phyloP scores from a whole-genome alignment of 1,284 basidiomycete species.

The Farysia itapuensis region DNA sequence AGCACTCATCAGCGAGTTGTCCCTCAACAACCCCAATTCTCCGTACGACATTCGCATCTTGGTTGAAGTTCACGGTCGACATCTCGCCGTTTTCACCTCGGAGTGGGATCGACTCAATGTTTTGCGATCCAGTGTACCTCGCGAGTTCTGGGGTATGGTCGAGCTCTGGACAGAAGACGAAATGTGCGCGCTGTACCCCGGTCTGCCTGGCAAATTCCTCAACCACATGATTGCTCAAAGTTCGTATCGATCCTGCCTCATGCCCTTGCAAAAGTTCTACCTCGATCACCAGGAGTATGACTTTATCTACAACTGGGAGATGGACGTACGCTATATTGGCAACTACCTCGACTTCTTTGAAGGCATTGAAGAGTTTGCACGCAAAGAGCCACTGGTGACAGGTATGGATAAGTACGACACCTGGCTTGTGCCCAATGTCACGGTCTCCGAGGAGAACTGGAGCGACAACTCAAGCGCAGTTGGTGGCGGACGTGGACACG shows the following conservation, averaged over 20 bases:
- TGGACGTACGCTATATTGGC: slow-evolving; percentile 59
- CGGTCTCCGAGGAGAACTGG: slow-evolving; percentile 54
- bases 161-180: slow-evolving; percentile 59
- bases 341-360: slow-evolving; percentile 59
- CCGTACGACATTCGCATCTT: slow-evolving; percentile 59
- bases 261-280: slow-evolving; percentile 59
- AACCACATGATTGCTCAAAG: slow-evolving; percentile 60
- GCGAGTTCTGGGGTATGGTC: slow-evolving; percentile 60
- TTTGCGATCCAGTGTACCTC: slow-evolving; percentile 52
- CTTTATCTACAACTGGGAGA: slow-evolving; percentile 60
- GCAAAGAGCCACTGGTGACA: slow-evolving; percentile 53
- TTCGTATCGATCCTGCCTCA: slow-evolving; percentile 59
- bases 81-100: slow-evolving; percentile 57
- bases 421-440: slow-evolving; percentile 56
- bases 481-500: slow-evolving; percentile 44
- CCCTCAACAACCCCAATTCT: slow-evolving; percentile 59
- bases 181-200: slow-evolving; percentile 59
- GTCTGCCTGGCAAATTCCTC: slow-evolving; percentile 56
- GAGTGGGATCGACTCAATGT: slow-evolving; percentile 59
- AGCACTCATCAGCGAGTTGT: slow-evolving; percentile 57
- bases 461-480: slow-evolving; percentile 38
- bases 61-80: slow-evolving; percentile 57
- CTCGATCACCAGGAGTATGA: slow-evolving; percentile 60
- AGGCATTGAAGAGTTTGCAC: slow-evolving; percentile 55
- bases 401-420: slow-evolving; percentile 60